phyloP scores from a whole-genome alignment of 169 alveolate genomes.

The Plasmodium chabaudi region DNA sequence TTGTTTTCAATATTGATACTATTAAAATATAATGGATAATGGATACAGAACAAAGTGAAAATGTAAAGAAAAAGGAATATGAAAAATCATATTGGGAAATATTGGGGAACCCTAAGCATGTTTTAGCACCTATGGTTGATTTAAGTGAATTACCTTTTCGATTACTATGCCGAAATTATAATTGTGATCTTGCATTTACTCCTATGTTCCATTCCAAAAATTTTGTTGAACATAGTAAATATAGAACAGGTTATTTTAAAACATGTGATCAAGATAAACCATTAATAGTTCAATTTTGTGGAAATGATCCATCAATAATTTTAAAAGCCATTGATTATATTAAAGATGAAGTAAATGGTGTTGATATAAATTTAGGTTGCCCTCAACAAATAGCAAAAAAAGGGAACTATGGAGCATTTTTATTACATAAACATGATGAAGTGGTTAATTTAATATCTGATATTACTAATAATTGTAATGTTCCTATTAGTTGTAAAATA shows the following conservation, averaged over 20 bases:
- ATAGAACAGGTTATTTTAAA: slow-evolving; percentile 80
- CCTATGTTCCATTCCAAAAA: slow-evolving; percentile 93
- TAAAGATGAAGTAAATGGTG: slow-evolving; percentile 92
- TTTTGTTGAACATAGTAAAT: slow-evolving; percentile 83
- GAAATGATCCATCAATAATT: slow-evolving; percentile 90
- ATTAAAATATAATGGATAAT: too few relatives aligned
- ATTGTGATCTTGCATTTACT: slow-evolving; percentile 91
- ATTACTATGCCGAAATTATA: slow-evolving; percentile 90
- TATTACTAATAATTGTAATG: slow-evolving; percentile 83
- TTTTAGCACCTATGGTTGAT: slow-evolving; percentile 87
- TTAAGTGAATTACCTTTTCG: slow-evolving; percentile 87
- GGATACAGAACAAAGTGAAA: slow-evolving; percentile 10
- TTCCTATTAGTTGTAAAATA: slow-evolving; percentile 93
- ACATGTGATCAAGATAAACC: slow-evolving; percentile 81
- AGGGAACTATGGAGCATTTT: slow-evolving; percentile 94
- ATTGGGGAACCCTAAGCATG: slow-evolving; percentile 79
- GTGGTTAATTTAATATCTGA: slow-evolving; percentile 85
- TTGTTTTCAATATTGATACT: too few relatives aligned
- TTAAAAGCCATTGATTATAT: slow-evolving; percentile 89
- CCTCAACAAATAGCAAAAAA: slow-evolving; percentile 95
- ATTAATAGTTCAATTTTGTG: slow-evolving; percentile 92
- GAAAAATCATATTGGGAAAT: slow-evolving; percentile 80
- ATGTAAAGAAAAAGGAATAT: slow-evolving; percentile 26
- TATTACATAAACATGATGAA: slow-evolving; percentile 91
- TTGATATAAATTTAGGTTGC: slow-evolving; percentile 94